A percentile compares a stretch with the other conserved stretches of the same genome.
Evolutionary conservation across 331 rosid species (phyloP).

Genomic region (Prunus yedoensis): DNA sequence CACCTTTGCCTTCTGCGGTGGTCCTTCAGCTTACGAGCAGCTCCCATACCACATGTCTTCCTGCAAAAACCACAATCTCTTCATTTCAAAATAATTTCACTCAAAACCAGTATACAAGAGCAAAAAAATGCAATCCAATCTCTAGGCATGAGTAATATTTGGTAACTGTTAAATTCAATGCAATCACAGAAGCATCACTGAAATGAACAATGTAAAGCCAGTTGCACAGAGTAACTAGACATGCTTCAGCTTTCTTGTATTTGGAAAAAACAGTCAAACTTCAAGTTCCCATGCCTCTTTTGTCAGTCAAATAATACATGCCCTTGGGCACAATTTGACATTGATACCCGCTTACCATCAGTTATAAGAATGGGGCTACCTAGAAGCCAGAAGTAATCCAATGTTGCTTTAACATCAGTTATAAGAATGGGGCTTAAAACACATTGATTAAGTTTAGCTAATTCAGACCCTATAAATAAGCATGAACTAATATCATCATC

Average conservation of each 20-base stretch:
- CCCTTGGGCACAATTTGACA: too few relatives aligned
- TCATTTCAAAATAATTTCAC: background rate
- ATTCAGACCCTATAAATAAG: too few relatives aligned
- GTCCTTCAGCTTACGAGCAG: conserved; percentile 46
- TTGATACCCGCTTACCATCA: too few relatives aligned
- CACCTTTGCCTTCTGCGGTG: conserved; percentile 49
- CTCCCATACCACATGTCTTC: conserved; percentile 55
- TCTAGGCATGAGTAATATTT: background rate
- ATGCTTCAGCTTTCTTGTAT: background rate
- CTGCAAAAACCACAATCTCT: conserved; percentile 20
- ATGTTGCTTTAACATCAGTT: too few relatives aligned
- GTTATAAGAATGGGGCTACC: too few relatives aligned
- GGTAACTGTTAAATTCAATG: background rate
- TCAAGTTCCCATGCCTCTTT: background rate
- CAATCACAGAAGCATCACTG: background rate
- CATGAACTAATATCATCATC: background rate
- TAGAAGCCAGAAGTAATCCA: too few relatives aligned
- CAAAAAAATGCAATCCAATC: background rate
- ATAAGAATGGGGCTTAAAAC: background rate
- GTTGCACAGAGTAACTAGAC: background rate
- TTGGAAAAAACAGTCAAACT: background rate
- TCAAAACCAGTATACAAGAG: background rate
- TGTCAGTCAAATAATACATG: too few relatives aligned
- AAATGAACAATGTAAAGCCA: background rate
- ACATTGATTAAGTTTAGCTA: background rate